Evolutionary conservation across 169 alveolate genomes (phyloP).

Genomic region (Eimeria necatrix): DNA sequence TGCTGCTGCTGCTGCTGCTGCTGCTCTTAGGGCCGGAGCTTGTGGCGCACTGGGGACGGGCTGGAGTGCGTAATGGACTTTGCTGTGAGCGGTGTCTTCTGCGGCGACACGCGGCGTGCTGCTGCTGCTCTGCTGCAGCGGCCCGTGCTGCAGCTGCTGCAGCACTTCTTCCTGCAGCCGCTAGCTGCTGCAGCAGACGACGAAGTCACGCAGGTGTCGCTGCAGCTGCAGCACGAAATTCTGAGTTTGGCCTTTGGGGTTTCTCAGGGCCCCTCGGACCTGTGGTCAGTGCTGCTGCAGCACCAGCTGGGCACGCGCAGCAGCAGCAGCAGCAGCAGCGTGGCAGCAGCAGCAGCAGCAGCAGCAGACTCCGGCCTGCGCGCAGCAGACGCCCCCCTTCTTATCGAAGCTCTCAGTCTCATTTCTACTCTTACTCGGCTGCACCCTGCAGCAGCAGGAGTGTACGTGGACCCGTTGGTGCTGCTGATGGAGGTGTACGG

Average conservation of each 20-base stretch:
- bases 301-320: slow-evolving; percentile 41
- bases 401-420: background rate
- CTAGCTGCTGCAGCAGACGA: slow-evolving; percentile 66
- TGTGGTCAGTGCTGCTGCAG: slow-evolving; percentile 42
- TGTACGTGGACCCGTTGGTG: slow-evolving; percentile 15
- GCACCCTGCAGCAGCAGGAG: slow-evolving; percentile 37
- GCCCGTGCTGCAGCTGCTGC: slow-evolving; percentile 64
- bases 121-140: slow-evolving; percentile 59
- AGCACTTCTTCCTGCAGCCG: slow-evolving; percentile 19
- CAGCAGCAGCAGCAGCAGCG: slow-evolving; percentile 75
- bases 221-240: slow-evolving; percentile 73
- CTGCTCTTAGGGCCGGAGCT: slow-evolving; percentile 36
- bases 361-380: background rate
- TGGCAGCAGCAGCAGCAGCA: slow-evolving; percentile 53
- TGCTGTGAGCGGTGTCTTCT: slow-evolving; percentile 59
- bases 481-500: slow-evolving; percentile 65
- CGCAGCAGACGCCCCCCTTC: slow-evolving; percentile 6
- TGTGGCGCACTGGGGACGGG: slow-evolving; percentile 71
- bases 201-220: slow-evolving; percentile 63
- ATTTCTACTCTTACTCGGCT: slow-evolving; percentile 1
- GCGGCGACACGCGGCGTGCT: slow-evolving; percentile 69
- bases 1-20: slow-evolving; percentile 43
- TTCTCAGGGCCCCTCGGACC: slow-evolving; percentile 35
- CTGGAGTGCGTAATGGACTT: slow-evolving; percentile 70
- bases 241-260: slow-evolving; percentile 64